Percentiles rank a stretch among this genome's conserved stretches.
phyloP scores from a whole-genome alignment of 2,329 filamentous ascomycete species.

The Calonectria pauciramosa region DNA sequence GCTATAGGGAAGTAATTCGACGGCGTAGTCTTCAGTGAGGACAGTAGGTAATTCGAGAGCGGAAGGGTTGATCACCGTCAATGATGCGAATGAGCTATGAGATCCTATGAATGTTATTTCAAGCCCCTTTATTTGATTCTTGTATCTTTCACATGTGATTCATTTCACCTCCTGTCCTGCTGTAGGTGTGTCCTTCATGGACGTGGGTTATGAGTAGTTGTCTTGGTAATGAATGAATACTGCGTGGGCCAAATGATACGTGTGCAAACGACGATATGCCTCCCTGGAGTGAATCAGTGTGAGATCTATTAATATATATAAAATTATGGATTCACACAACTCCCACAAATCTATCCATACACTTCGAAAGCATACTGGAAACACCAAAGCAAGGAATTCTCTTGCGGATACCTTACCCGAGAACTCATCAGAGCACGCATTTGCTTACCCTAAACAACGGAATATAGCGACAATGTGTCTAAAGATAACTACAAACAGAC shows the following conservation, averaged over 20 bases:
- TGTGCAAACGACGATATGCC: too few relatives aligned
- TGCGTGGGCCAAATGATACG: too few relatives aligned
- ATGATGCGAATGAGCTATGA: not conserved
- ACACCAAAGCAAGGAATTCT: not conserved
- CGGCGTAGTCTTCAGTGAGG: not conserved
- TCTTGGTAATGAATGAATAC: not conserved
- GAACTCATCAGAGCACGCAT: not conserved
- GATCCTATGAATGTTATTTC: not conserved
- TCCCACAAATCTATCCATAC: not conserved
- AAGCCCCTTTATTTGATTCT: not conserved
- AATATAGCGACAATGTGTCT: not conserved
- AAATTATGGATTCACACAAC: not conserved
- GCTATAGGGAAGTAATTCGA: not conserved
- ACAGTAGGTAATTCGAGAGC: not conserved
- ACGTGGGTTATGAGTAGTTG: not conserved
- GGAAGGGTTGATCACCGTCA: not conserved
- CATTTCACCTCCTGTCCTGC: not conserved
- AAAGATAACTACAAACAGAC: not conserved
- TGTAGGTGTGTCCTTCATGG: not conserved
- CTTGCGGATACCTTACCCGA: too few relatives aligned
- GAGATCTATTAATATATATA: not conserved
- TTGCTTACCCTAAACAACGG: not conserved
- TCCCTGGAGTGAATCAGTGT: not conserved
- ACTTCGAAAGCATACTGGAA: not conserved
- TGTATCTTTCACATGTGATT: too few relatives aligned